Conservation (phyloP, 306 rosid species). For the Malus sylvestris region DNA sequence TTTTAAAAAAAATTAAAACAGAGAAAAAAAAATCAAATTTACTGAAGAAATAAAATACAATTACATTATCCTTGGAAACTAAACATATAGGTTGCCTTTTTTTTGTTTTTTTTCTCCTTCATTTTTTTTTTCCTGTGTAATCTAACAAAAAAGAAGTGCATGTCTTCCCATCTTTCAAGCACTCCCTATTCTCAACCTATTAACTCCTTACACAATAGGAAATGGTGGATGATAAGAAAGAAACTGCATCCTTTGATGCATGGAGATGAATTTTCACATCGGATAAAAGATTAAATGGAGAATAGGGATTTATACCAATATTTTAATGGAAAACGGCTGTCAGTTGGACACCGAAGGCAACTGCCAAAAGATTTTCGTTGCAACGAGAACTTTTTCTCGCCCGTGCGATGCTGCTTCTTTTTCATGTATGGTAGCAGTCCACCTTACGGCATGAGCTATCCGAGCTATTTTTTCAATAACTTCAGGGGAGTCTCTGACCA, state of each 20-base stretch:
- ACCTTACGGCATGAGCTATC: slow-evolving; percentile 62
- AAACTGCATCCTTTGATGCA: slow-evolving; percentile 30
- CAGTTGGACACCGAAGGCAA: slow-evolving; percentile 46
- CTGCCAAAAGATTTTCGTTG: slow-evolving; percentile 68
- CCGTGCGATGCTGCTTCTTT: slow-evolving; percentile 76
- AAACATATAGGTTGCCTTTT: slow-evolving; percentile 17
- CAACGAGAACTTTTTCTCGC: slow-evolving; percentile 69
- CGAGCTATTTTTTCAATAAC: slow-evolving; percentile 68
- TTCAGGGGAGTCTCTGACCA: slow-evolving; percentile 76
- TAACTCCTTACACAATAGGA: slow-evolving; percentile 26
- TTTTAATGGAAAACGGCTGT: slow-evolving; percentile 13
- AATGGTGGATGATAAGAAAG: slow-evolving; percentile 31
- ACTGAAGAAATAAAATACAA: slow-evolving; percentile 8
- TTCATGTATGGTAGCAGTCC: slow-evolving; percentile 54
- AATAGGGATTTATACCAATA: slow-evolving; percentile 34
- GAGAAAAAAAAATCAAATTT: not conserved
- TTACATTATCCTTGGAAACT: slow-evolving; percentile 23
- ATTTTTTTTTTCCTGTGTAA: slow-evolving; percentile 8
- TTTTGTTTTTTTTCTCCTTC: slow-evolving; percentile 26
- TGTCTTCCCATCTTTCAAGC: slow-evolving; percentile 24
- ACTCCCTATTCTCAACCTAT: slow-evolving; percentile 29
- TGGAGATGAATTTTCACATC: slow-evolving; percentile 21
- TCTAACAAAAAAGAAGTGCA: slow-evolving; percentile 26
- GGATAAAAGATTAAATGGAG: slow-evolving; percentile 10
- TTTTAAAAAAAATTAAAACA: no score